phyloP scores from a whole-genome alignment of 345 rosid genomes.

The Melastoma malabathricum region DNA sequence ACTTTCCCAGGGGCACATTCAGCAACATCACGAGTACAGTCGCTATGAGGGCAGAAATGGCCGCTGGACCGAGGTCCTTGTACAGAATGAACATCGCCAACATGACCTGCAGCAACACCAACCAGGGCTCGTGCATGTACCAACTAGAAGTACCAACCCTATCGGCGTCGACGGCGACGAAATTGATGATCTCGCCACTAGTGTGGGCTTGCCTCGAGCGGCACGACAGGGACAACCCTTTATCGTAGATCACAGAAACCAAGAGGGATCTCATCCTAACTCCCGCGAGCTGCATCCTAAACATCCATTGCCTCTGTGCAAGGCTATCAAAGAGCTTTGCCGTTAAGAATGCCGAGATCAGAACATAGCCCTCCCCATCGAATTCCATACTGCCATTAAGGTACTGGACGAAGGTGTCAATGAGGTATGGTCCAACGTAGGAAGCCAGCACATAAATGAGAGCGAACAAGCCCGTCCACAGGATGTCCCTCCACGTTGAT shows the following conservation, averaged over 20 bases:
- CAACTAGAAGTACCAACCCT: conserved; percentile 40
- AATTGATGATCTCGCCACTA: conserved; percentile 63
- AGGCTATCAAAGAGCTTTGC: conserved; percentile 55
- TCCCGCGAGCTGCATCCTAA: conserved; percentile 38
- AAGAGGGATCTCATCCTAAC: conserved; percentile 34
- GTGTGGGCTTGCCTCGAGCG: conserved; percentile 41
- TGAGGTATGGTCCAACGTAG: conserved; percentile 55
- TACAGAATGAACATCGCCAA: conserved; percentile 48
- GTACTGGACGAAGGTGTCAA: conserved; percentile 46
- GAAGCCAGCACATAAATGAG: conserved; percentile 27
- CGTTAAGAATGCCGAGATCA: conserved; percentile 36
- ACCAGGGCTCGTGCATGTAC: conserved; percentile 55
- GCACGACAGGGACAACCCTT: conserved; percentile 45
- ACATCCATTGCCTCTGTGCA: conserved; percentile 42
- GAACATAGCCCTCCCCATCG: conserved; percentile 39
- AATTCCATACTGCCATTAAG: conserved; percentile 33
- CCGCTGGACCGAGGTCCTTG: conserved; percentile 44
- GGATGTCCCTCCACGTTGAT: conserved; percentile 32
- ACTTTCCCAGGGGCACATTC: conserved; percentile 42
- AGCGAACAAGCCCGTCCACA: conserved; percentile 24
- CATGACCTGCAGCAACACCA: conserved; percentile 34
- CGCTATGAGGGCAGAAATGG: conserved; percentile 41
- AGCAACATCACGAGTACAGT: conserved; percentile 40
- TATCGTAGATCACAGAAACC: conserved; percentile 45
- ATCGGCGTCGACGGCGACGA: conserved; percentile 61